These are phyloP conservation scores for Calonectria pseudoturangicola DNA, from an alignment of 2,329 filamentous ascomycete genomes.

Conservation along the genomic window DNA sequence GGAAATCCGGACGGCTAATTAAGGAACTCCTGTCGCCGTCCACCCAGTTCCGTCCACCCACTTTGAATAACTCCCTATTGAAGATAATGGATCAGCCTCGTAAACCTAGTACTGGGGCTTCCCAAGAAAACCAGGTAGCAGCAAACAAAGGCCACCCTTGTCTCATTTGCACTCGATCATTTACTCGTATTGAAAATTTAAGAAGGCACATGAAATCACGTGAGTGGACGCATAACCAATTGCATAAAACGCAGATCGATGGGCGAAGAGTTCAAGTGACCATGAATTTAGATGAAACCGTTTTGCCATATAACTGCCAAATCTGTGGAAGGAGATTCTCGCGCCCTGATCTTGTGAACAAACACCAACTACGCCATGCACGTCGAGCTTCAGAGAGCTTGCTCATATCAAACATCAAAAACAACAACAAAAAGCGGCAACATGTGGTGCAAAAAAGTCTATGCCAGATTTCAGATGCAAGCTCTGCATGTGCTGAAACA, in stretches of 20 bases:
- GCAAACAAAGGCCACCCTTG: background rate
- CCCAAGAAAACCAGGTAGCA: background rate
- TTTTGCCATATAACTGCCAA: conserved; percentile 12
- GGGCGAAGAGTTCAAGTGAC: background rate
- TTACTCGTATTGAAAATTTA: conserved; percentile 27
- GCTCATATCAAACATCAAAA: background rate
- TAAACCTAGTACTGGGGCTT: background rate
- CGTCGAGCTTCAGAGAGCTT: background rate
- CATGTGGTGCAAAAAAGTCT: background rate
- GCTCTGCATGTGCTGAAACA: background rate
- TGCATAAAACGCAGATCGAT: no score
- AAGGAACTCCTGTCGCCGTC: background rate
- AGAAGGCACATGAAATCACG: conserved; percentile 24
- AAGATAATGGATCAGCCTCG: background rate
- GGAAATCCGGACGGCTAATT: background rate
- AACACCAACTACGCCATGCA: conserved; percentile 16
- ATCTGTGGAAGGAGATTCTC: conserved; percentile 19
- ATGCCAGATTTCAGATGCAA: background rate
- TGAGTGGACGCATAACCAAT: background rate
- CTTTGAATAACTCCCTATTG: background rate
- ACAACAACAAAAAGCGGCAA: background rate
- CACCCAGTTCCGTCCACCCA: conserved; percentile 15
- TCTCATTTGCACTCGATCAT: conserved; percentile 15
- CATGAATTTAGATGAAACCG: background rate
- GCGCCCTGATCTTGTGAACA: conserved; percentile 8